Base-by-base conservation (phyloP, 352 stramenopile genomes). In the Plasmopara muralis region DNA sequence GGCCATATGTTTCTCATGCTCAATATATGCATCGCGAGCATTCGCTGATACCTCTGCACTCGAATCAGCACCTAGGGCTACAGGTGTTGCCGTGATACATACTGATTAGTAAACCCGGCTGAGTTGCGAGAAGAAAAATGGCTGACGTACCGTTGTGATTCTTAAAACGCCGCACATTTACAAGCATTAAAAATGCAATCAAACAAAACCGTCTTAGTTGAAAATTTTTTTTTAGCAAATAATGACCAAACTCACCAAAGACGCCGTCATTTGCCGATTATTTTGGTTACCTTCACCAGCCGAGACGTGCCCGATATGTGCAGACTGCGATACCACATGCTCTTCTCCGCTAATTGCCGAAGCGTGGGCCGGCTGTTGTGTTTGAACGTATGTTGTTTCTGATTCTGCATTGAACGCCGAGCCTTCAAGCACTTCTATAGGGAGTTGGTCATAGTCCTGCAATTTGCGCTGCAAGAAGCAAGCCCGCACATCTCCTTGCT, bases 1-100 rank as follows among this genome's bases (percentile, higher is more conserved):
- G 14, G 67, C 64, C 52, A 86, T 57, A 60, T 89, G 76, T 54
- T 83, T 85, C 52, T 87, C 80, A 57, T 89, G 85, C 63, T 88
- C 77, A 30, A 85, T 85, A 29, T 49, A 40, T n/a, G 72, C 59
- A 8, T 53, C 56, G 15, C 74, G 69, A 20, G 52, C 51, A 43
- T 28, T 61, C 12, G 50, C 28, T 46, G 58, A 52, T 12, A 42
- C 49, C 31, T 53, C 55, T 29, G 45, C 43, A 43, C 9, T 47
- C 13, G 53, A 50, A 37, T 39, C 48, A 53, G 49, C 43, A 55
- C 49, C 46, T 53, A 39, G 54, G 55, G 42, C 33, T 57, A 39
- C 43, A 33, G 49, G 28, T 40, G 13, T 13, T 29, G 12, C 28
- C 15, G 12, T 1, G 6, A 48, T 16, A 25, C 6, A 29, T 39